Base-by-base conservation (phyloP, 805 yeast genomes). In the Zygosaccharomyces bisporus region DNA sequence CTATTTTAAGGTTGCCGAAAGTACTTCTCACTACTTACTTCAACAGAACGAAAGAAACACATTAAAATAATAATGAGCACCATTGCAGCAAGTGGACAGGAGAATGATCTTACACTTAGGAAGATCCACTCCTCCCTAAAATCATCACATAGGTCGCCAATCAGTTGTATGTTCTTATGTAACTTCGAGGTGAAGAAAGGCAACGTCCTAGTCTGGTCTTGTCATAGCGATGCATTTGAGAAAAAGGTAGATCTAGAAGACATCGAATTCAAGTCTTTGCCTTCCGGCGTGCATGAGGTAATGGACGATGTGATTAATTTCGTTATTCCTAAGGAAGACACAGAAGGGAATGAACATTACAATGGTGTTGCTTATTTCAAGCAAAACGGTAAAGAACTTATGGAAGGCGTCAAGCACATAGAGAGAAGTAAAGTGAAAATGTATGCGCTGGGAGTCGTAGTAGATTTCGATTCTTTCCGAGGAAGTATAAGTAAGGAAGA, bases 371-470 rank as follows among this genome's bases (percentile, higher is more conserved):
- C 81, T 1, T 75, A 73, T 4, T 80, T 69, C 54, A 69, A 67
- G 39, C 83, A 75, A 46, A 74, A 74, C 49, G 55, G 66, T 10
- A 57, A 54, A 14, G 65, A 58, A 6, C 49, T 66, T 13, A 49
- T 55, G 17, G 52, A 49, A 19, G 52, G 27, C 27, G 36, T 39
- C 30, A 46, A 38, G 17, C 63, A 50, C 3, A 43, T 63, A 5
- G 73, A 74, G 45, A 60, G 81, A 46, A 61, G 57, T 6, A 59
- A 73, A 27, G 77, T 82, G 20, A 72, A 71, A 50, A 76, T 84
- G 80, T 83, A 72, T 55, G 77, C 89, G 1, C 57, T 84, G 7
- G 90, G 89, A 0, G 63, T 83, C 1, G 61, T 83, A 16, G 68
- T 78, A 13, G 80, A 79, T 46, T 76, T 75, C 7, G 54, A 41